Evolutionary conservation across 306 rosid species (phyloP).

Genomic region (Prunus mira): DNA sequence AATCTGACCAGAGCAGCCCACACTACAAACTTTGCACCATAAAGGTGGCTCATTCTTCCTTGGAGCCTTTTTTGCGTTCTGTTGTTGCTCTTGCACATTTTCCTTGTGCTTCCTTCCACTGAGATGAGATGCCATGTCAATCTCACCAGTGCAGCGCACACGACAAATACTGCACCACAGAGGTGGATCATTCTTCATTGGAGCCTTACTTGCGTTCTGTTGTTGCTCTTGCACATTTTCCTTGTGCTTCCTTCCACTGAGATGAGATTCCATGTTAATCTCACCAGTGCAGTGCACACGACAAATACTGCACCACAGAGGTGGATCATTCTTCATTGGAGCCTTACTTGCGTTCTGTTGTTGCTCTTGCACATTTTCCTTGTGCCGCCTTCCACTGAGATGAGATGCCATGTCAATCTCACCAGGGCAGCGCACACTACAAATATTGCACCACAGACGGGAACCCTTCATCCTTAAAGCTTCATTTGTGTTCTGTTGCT

Average conservation of each 20-base stretch:
- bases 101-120: background rate
- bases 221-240: background rate
- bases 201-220: background rate
- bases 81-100: background rate
- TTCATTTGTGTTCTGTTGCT: background rate
- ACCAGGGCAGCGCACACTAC: slow-evolving; percentile 24
- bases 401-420: slow-evolving; percentile 24
- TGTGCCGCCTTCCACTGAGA: slow-evolving; percentile 38
- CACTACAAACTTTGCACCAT: too few relatives aligned
- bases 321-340: background rate
- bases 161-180: too few relatives aligned
- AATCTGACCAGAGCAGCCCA: too few relatives aligned
- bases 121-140: too few relatives aligned
- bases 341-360: background rate
- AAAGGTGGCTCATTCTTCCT: too few relatives aligned
- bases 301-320: too few relatives aligned
- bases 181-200: too few relatives aligned
- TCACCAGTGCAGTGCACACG: slow-evolving; percentile 19
- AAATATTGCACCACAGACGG: slow-evolving; percentile 21
- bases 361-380: background rate
- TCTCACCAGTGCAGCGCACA: too few relatives aligned
- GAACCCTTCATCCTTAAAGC: background rate
- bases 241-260: slow-evolving; percentile 39
- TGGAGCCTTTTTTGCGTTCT: too few relatives aligned
- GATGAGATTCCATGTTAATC: slow-evolving; percentile 21